These are phyloP conservation scores for Fusarium austroafricanum DNA, from an alignment of 2,329 filamentous ascomycete genomes.

Conservation along the genomic window DNA sequence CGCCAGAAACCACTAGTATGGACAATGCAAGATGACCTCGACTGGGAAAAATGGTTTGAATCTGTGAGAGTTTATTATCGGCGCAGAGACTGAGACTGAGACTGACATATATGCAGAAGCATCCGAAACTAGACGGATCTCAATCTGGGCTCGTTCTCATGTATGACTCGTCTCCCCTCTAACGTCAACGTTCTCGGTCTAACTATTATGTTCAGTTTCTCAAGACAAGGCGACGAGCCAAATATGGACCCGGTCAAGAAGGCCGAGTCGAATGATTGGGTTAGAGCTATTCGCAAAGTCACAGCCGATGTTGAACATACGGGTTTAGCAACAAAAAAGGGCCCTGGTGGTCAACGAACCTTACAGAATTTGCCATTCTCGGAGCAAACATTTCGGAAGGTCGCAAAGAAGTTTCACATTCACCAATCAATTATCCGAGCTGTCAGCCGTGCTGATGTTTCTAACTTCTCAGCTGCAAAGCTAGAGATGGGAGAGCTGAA, in stretches of 20 bases:
- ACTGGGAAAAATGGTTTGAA: slow-evolving; percentile 14
- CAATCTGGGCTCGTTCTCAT: too few species aligned
- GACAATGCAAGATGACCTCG: background rate
- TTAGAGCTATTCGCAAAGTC: too few species aligned
- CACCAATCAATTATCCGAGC: background rate
- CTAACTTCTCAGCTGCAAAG: background rate
- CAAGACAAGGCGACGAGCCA: background rate
- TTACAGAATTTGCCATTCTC: slow-evolving; percentile 7
- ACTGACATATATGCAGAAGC: too few species aligned
- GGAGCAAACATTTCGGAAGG: background rate
- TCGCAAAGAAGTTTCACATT: background rate
- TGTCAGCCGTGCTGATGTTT: slow-evolving; percentile 7
- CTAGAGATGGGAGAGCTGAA: slow-evolving; percentile 5
- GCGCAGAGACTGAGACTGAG: background rate
- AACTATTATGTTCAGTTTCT: too few species aligned
- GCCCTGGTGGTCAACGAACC: background rate
- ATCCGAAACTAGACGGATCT: too few species aligned
- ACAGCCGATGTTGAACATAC: too few species aligned
- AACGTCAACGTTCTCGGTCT: too few species aligned
- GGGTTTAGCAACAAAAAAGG: background rate
- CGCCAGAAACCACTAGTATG: background rate
- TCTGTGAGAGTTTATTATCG: too few species aligned
- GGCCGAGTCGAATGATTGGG: too few species aligned
- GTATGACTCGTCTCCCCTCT: too few species aligned
- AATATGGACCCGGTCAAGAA: background rate